Conservation (phyloP, 345 rosid genomes). For the Arabis alpina region DNA sequence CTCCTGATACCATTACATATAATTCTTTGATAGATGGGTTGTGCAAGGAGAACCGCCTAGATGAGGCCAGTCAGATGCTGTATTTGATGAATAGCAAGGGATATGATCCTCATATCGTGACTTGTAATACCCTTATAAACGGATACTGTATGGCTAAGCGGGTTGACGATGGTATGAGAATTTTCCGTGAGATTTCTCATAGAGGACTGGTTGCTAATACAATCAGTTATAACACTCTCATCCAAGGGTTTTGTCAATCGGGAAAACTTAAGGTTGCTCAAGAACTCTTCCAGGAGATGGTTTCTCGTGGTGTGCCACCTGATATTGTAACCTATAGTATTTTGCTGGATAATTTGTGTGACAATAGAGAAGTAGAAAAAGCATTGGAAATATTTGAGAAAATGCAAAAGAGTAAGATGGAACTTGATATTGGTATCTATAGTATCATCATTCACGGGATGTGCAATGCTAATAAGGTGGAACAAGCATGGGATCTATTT, state of each 20-base stretch:
- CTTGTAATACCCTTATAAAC: too few relatives aligned
- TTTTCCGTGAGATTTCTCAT: conserved; percentile 31
- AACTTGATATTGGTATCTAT: background rate
- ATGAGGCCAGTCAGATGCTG: too few relatives aligned
- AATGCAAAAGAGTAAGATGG: conserved; percentile 12
- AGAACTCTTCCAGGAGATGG: conserved; percentile 40
- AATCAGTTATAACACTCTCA: conserved; percentile 34
- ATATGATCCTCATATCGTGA: too few relatives aligned
- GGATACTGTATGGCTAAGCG: conserved; percentile 27
- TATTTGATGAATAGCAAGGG: too few relatives aligned
- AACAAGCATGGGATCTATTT: conserved; percentile 31
- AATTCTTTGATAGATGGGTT: conserved; percentile 40
- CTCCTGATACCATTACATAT: conserved; percentile 27
- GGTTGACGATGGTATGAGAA: conserved; percentile 32
- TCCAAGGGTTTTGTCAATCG: conserved; percentile 31
- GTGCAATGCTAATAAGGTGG: conserved; percentile 35
- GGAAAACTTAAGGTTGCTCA: conserved; percentile 34
- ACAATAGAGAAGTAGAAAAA: conserved; percentile 28
- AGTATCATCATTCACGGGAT: conserved; percentile 44
- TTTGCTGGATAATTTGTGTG: conserved; percentile 41
- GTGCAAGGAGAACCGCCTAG: conserved; percentile 4
- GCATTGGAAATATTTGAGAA: conserved; percentile 34
- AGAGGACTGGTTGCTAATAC: conserved; percentile 30
- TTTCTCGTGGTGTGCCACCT: background rate
- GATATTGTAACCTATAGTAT: conserved; percentile 8